Evolutionary conservation across 75 land plant species (phyloP).

Genomic region (Pinus taeda): DNA sequence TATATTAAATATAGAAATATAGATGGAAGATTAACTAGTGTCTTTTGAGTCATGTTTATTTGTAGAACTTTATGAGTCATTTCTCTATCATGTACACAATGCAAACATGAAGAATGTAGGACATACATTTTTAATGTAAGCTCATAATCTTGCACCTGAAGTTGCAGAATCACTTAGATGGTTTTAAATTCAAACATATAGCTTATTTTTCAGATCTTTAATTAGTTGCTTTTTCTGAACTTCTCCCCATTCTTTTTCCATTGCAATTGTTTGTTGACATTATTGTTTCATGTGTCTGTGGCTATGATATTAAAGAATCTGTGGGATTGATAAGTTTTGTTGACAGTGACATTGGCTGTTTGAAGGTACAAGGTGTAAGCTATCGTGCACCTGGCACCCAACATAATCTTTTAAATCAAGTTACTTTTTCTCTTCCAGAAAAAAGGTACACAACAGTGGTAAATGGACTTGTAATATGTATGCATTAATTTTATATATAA

Average conservation of each 20-base stretch:
- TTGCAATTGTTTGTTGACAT: neutral
- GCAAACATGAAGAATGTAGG: neutral
- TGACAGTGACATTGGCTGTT: slow-evolving; percentile 9
- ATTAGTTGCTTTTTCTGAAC: neutral
- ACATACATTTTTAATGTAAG: neutral
- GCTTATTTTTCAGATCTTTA: neutral
- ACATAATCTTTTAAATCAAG: slow-evolving; percentile 55
- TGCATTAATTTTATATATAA: neutral
- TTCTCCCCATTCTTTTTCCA: neutral
- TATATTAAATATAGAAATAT: neutral
- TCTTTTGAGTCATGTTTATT: neutral
- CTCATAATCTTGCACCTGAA: neutral
- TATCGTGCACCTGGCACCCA: slow-evolving; percentile 91
- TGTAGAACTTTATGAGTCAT: neutral
- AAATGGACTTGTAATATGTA: neutral
- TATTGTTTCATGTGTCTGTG: neutral
- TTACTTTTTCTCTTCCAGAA: slow-evolving; percentile 79
- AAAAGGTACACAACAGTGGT: slow-evolving; percentile 51
- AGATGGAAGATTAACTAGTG: neutral
- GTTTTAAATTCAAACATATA: neutral
- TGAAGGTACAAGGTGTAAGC: slow-evolving; percentile 67
- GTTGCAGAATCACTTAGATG: neutral
- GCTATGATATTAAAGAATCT: neutral
- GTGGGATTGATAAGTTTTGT: neutral
- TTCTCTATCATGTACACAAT: neutral